Percentiles rank a stretch among this genome's conserved stretches.
Conservation (phyloP, 1,284 basidiomycete genomes). For the Boletus austroedulis region DNA sequence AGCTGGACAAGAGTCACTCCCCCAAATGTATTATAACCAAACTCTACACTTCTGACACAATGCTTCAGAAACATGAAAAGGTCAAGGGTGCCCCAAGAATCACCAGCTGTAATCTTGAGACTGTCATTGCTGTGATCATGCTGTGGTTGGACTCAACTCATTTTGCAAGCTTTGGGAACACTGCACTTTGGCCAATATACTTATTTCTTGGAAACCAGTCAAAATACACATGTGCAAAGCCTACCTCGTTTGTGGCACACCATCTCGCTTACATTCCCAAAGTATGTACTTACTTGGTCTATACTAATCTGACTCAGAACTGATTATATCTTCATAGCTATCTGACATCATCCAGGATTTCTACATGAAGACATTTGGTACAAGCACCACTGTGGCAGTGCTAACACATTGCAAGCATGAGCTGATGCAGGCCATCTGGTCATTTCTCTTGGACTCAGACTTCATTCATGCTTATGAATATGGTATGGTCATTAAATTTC, state of each 20-base stretch:
- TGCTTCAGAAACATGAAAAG: background rate
- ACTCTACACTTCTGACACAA: background rate
- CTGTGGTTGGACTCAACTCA: background rate
- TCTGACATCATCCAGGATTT: background rate
- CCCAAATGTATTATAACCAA: too few relatives aligned
- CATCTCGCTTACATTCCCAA: background rate
- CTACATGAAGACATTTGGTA: background rate
- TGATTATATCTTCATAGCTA: too few relatives aligned
- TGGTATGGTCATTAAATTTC: background rate
- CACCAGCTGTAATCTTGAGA: background rate
- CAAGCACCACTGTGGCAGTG: background rate
- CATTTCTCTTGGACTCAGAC: background rate
- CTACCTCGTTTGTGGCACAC: background rate
- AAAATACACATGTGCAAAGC: background rate
- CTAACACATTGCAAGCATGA: background rate
- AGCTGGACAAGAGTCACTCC: too few relatives aligned
- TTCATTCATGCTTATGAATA: background rate
- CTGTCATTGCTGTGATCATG: background rate
- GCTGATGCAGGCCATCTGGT: background rate
- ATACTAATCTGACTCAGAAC: too few relatives aligned
- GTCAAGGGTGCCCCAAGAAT: background rate
- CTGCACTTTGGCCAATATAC: background rate
- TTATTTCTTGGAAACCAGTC: background rate
- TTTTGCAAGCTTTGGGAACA: background rate
- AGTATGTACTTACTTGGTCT: background rate